A percentile compares a stretch with the other conserved stretches of the same genome.
Conservation (phyloP, 2,329 filamentous ascomycete species). For the Ophiostoma piceae region DNA sequence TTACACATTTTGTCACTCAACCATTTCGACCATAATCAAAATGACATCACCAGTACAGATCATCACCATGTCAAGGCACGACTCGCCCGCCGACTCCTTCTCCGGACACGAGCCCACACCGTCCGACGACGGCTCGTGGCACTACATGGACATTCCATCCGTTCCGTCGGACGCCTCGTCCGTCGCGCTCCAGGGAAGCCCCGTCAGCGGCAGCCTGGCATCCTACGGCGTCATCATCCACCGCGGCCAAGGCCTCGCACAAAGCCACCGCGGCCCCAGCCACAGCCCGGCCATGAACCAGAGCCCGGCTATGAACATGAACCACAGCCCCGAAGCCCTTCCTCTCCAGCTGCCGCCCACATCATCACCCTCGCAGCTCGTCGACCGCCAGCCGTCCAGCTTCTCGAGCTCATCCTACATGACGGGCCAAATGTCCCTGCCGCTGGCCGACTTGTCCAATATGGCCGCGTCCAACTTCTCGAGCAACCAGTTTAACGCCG, state of each 20-base stretch:
- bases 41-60: not conserved
- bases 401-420: not conserved
- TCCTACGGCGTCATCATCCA: slow-evolving; percentile 47
- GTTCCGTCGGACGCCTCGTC: slow-evolving; percentile 38
- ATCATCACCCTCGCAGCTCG: slow-evolving; percentile 35
- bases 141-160: slow-evolving; percentile 39
- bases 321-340: slow-evolving; percentile 31
- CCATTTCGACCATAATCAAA: not conserved
- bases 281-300: slow-evolving; percentile 30
- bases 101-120: slow-evolving; percentile 19
- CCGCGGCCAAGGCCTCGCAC: slow-evolving; percentile 27
- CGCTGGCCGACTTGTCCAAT: not conserved
- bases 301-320: slow-evolving; percentile 22
- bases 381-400: not conserved
- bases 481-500: not conserved
- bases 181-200: slow-evolving; percentile 46
- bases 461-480: not conserved
- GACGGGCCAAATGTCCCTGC: not conserved
- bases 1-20: not conserved
- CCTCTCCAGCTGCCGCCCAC: slow-evolving; percentile 34
- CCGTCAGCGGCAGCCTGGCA: slow-evolving; percentile 47
- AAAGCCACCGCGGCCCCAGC: slow-evolving; percentile 30
- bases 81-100: slow-evolving; percentile 21
- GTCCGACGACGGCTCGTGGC: slow-evolving; percentile 42
- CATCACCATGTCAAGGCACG: slow-evolving; percentile 20